Percentiles rank a stretch among this genome's conserved stretches.
These are phyloP conservation scores for Phlebiopsis flavidoalba DNA, from an alignment of 768 basidiomycete species.

Conservation along the genomic window DNA sequence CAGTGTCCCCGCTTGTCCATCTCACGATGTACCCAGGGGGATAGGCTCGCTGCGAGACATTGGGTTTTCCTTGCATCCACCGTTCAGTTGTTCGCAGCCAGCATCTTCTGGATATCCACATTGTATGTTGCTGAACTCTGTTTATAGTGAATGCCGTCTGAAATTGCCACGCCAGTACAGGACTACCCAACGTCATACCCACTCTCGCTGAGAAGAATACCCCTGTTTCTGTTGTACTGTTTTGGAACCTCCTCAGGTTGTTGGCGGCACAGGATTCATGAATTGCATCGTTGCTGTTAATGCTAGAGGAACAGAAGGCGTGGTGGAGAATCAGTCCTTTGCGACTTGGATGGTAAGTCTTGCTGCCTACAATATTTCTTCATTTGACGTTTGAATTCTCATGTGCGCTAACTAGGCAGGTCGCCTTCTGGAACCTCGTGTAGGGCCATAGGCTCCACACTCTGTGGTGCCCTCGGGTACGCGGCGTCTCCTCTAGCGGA, in stretches of 20 bases:
- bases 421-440: conserved; percentile 55
- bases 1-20: conserved; percentile 15
- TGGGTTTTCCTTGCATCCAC: conserved; percentile 45
- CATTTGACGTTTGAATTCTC: neutral
- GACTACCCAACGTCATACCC: conserved; percentile 36
- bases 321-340: conserved; percentile 46
- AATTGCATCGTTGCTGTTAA: conserved; percentile 41
- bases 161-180: conserved; percentile 23
- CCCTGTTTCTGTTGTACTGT: conserved; percentile 42
- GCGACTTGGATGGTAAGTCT: conserved; percentile 49
- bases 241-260: conserved; percentile 60
- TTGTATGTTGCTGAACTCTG: conserved; percentile 13
- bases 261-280: conserved; percentile 57
- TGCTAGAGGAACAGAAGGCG: conserved; percentile 49
- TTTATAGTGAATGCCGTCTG: neutral
- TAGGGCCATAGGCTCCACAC: conserved; percentile 51
- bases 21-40: conserved; percentile 12
- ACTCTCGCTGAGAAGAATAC: conserved; percentile 21
- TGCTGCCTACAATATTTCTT: neutral
- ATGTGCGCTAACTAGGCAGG: conserved; percentile 11
- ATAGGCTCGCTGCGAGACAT: conserved; percentile 31
- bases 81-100: conserved; percentile 49
- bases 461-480: conserved; percentile 55
- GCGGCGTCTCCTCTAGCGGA: conserved; percentile 20
- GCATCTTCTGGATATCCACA: conserved; percentile 52